These are phyloP conservation scores for Lachnellula occidentalis DNA, from an alignment of 2,329 filamentous ascomycete genomes.

Conservation along the genomic window DNA sequence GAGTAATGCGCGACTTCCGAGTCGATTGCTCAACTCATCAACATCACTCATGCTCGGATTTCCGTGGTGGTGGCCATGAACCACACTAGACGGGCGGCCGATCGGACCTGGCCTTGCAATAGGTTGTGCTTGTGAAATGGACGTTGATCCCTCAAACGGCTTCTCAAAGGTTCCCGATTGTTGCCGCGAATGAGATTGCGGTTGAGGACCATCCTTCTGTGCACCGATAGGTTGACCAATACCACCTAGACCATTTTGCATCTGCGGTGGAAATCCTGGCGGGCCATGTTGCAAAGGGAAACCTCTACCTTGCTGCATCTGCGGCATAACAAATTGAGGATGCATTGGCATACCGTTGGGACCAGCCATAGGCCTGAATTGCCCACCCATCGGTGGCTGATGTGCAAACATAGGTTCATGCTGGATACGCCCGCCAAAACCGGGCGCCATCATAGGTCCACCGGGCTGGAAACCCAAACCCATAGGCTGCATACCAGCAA, in stretches of 20 bases:
- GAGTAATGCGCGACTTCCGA: constrained; percentile 86
- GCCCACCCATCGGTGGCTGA: constrained; percentile 44
- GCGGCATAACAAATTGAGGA: constrained; percentile 57
- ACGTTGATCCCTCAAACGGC: constrained; percentile 33
- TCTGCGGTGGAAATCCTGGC: constrained; percentile 47
- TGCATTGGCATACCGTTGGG: constrained; percentile 48
- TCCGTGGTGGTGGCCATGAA: constrained; percentile 43
- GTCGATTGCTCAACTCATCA: constrained; percentile 69
- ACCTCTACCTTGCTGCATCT: constrained; percentile 46
- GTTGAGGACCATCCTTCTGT: constrained; percentile 36
- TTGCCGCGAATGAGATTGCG: constrained; percentile 66
- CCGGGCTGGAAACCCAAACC: constrained; percentile 49
- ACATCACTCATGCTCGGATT: constrained; percentile 48
- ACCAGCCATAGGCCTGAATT: constrained; percentile 47
- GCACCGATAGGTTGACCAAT: constrained; percentile 37
- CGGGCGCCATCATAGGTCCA: constrained; percentile 35
- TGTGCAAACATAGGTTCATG: constrained; percentile 51
- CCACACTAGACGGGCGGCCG: constrained; percentile 73
- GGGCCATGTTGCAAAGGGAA: constrained; percentile 39
- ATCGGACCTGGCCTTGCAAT: constrained; percentile 83
- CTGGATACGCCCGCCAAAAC: constrained; percentile 35
- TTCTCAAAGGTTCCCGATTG: constrained; percentile 65
- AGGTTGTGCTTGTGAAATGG: constrained; percentile 56
- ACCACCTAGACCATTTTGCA: constrained; percentile 36
- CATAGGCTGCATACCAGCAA: constrained; percentile 48